Base-by-base conservation (phyloP, 768 basidiomycete genomes). In the Coprinellus micaceus region DNA sequence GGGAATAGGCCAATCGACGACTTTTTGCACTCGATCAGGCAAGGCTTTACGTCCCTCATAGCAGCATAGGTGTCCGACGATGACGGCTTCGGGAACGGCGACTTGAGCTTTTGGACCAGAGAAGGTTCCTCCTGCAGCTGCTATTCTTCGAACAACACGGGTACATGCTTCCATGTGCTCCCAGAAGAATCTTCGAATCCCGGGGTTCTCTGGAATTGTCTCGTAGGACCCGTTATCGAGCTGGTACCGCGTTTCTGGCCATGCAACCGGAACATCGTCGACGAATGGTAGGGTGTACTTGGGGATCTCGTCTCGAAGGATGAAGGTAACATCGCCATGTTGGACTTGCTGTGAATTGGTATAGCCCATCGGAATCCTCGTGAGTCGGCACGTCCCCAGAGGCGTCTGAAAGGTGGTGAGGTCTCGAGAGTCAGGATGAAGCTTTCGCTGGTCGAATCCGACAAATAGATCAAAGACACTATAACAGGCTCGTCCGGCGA, bases 21-120 rank as follows among this genome's bases (percentile, higher is more conserved):
- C 66, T 24, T 72, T 73, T 41, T 62, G 58, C 1, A 67, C 17
- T 0, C 58, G 43, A n/a, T 40, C n/a, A 13, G 41, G 48, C 3
- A 75, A 66, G 0, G 72, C 71, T 0, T 69, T 21, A 0, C 68
- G 59, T 0, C 77, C 75, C 9, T 74, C 64, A 9, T 65, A 67
- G 0, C 68, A 74, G 46, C 71, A 74, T 0, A 47, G 58, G 29
- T 78, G 72, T 0, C 75, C 61, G 9, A 66, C 60, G 29, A 64
- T 43, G 1, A 61, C n/a, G 37, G 53, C 33, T 33, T 25, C 24
- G 4, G 33, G 29, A 12, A 0, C 43, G 24, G 7, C 6, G 7
- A 33, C 6, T 6, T 6, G 7, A 6, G 33, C 6, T 33, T 33
- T 33, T 13, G 6, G 6, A 6, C 33, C 33, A 6, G 33, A 33